phyloP scores from a whole-genome alignment of 148 eudicot genomes.

The Talinum fruticosum region DNA sequence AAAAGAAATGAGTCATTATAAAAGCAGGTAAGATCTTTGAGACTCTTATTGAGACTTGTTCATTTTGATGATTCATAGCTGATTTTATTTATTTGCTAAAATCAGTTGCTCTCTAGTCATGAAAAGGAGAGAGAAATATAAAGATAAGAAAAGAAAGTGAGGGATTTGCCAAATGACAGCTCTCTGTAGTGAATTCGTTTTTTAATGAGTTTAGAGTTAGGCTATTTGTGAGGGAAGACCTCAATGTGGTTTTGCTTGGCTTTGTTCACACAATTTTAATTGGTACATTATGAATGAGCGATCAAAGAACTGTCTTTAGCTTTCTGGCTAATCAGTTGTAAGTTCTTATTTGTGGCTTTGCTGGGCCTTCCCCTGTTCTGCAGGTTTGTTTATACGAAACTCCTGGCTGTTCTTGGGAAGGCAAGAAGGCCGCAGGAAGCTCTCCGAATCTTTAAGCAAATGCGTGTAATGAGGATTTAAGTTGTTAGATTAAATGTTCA shows the following conservation, averaged over 20 bases:
- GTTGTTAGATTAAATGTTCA: constrained; percentile 15
- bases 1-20: constrained; percentile 55
- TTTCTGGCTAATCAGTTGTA: too few relatives aligned
- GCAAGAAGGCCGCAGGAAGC: constrained; percentile 80
- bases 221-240: too few relatives aligned
- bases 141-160: neutral
- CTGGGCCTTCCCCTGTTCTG: constrained; percentile 13
- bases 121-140: neutral
- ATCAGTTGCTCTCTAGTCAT: neutral
- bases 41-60: neutral
- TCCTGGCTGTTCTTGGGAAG: constrained; percentile 80
- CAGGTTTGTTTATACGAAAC: constrained; percentile 94
- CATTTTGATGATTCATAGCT: neutral
- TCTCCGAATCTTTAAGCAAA: constrained; percentile 67
- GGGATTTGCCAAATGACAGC: neutral
- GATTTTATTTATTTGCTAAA: neutral
- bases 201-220: neutral
- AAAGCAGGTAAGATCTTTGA: constrained; percentile 61
- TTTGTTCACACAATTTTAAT: too few relatives aligned
- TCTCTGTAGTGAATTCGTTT: neutral
- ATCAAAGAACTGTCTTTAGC: too few relatives aligned
- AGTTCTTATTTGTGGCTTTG: neutral
- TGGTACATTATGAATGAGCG: too few relatives aligned
- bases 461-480: constrained; percentile 62
- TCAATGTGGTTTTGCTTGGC: too few relatives aligned